Base-by-base conservation (phyloP, 306 rosid genomes). In the Castanopsis chinensis region DNA sequence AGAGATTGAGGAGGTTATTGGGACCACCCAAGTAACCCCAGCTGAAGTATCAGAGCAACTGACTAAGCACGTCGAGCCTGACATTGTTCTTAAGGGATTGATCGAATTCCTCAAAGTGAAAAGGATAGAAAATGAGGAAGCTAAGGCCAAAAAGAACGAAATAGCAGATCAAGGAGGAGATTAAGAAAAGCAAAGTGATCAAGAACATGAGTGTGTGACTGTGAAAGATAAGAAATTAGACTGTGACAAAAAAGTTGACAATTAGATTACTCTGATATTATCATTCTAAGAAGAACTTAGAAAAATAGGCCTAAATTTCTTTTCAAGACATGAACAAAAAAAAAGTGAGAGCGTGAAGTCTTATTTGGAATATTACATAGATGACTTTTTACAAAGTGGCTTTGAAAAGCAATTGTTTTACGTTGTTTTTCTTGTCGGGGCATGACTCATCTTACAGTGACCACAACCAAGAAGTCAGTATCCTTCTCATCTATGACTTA, bases 31-130 rank as follows among this genome's bases (percentile, higher is more conserved):
- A 54, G 82, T 80, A 7, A 85, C 91, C 6, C 89, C 87, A 1
- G 89, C 87, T 0, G 89, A 83, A 67, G 85, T 87, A 19, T 85
- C 81, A 1, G 89, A 85, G 83, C 72, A 80, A 30, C 79, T 85
- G 45, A 43, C 83, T 6, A 83, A 85, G 83, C 43, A 41, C 8
- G 80, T 75, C 0, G 77, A 79, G 2, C 56, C 60, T 0, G 86
- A 82, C 4, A 41, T 1, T 14, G 81, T 84, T 1, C 28, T 84
- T 1, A 32, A 17, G 4, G 79, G 69, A 18, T 68, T 87, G 21
- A 33, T 82, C 76, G 74, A 82, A n/a, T 87, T 87, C 20, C 70
- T 82, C 5, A 25, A 64, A 51, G 20, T 27, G 43, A 87, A 77
- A 73, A 74, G 20, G 81, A 19, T 12, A 52, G 83, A 72, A 68